A percentile compares a stretch with the other conserved stretches of the same genome.
Conservation (phyloP, 257 asterid species). For the Schizonepeta tenuifolia region DNA sequence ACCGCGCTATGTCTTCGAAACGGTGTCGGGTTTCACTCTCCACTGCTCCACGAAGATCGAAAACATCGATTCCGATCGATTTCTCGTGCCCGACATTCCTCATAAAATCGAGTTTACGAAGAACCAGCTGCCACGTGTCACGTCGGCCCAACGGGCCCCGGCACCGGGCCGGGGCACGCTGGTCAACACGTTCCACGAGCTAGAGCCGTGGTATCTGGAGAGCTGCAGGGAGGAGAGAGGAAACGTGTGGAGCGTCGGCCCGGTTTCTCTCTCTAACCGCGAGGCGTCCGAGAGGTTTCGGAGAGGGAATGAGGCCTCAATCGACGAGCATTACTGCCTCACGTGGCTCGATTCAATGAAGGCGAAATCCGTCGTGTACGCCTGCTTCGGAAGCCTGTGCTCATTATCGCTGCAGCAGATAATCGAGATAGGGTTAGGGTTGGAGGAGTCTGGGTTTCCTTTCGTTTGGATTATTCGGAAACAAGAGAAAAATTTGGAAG, state of each 20-base stretch:
- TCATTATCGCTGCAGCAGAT: conserved; percentile 35
- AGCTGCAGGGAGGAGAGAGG: conserved; percentile 32
- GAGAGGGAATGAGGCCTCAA: conserved; percentile 38
- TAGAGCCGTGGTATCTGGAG: conserved; percentile 58
- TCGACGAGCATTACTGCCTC: conserved; percentile 28
- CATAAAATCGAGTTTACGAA: conserved; percentile 46
- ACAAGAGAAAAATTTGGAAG: conserved; percentile 6
- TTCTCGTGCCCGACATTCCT: conserved; percentile 49
- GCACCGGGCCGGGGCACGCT: conserved; percentile 40
- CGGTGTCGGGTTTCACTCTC: conserved; percentile 60
- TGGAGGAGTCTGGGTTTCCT: conserved; percentile 33
- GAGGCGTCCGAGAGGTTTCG: conserved; percentile 10
- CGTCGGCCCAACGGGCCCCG: neutral
- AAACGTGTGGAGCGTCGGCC: conserved; percentile 57
- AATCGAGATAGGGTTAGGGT: conserved; percentile 44
- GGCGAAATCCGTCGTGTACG: conserved; percentile 35
- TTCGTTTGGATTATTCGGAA: conserved; percentile 43
- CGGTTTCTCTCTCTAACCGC: conserved; percentile 48
- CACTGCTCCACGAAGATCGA: too few species aligned
- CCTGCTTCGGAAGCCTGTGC: conserved; percentile 48
- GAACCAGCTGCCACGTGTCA: conserved; percentile 41
- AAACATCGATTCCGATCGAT: conserved; percentile 37
- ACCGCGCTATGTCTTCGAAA: conserved; percentile 57
- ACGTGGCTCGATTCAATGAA: conserved; percentile 42
- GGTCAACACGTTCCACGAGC: conserved; percentile 55